Percentiles rank a stretch among this genome's conserved stretches.
phyloP scores from a whole-genome alignment of 352 stramenopile species.

The Phytophthora agathidicida region DNA sequence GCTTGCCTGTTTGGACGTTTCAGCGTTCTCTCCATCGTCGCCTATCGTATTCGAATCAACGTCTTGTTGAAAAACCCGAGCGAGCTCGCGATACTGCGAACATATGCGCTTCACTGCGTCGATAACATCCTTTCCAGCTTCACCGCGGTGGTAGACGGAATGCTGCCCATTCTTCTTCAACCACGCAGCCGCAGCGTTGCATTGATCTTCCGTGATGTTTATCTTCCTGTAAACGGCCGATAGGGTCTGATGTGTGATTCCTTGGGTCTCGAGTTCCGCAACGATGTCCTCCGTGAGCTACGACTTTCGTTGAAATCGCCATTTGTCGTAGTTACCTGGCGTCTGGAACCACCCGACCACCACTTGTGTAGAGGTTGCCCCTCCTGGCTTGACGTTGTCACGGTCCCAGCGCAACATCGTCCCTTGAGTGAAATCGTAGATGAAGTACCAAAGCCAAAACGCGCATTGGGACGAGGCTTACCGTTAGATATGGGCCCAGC shows the following conservation, averaged over 20 bases:
- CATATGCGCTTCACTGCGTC: slow-evolving; percentile 7
- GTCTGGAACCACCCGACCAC: slow-evolving; percentile 11
- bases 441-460: no score
- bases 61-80: slow-evolving; percentile 11
- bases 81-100: slow-evolving; percentile 6
- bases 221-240: slow-evolving; percentile 2
- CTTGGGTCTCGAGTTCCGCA: neutral
- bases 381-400: slow-evolving; percentile 10
- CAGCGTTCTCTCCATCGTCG: neutral
- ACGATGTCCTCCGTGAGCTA: slow-evolving; percentile 6
- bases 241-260: neutral
- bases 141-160: neutral
- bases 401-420: no score
- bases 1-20: neutral
- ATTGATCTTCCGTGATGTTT: neutral
- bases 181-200: slow-evolving; percentile 2
- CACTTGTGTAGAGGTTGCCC: slow-evolving; percentile 8
- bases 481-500: no score
- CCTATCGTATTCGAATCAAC: no score
- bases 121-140: neutral
- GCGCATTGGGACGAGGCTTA: no score
- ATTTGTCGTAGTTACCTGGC: slow-evolving; percentile 13
- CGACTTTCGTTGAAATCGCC: neutral
- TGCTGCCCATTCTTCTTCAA: neutral
- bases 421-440: no score